Evolutionary conservation across 192 early-diverging fungal species (phyloP), one percentile per base, ranked within the genome.

Genomic region (Coemansia sp.): DNA sequence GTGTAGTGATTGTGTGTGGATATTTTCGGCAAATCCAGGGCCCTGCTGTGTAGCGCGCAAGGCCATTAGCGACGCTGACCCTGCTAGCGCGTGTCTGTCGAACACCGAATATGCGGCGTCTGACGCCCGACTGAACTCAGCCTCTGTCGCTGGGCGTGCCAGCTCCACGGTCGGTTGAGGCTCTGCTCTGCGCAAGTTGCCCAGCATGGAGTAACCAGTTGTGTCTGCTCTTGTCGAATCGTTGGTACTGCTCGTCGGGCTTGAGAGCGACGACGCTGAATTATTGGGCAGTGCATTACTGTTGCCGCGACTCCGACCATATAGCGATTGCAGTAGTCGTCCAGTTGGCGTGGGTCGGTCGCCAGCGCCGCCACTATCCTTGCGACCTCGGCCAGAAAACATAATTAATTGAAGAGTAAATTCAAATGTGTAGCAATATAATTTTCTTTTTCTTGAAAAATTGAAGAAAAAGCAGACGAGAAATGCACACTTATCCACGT

Each of bases 131-230:
- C 73, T 78, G 67, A 78, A 78, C 51, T 78, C 73, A 34, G 75
- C 77, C 46, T 83, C 77, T 34, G 77, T 77, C n/a, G 71, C 75
- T 0, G 80, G 80, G n/a, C 80, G 80, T 1, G 80, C 75, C 15
- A 82, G 68, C 59, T 77, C 80, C 34, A 78, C 81, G 5, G 73
- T 85, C 9, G 83, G 69, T 51, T 66, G 69, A 8, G 72, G 70
- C 43, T 70, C 72, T 38, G 52, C 43, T 27, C 72, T 44, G 18
- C 69, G 72, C 44, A 82, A 44, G 55, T 67, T 74, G 40, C 69
- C 72, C 43, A 76, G 51, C 75, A 74, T 72, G 40, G 75, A 42
- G 20, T 79, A 65, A 18, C 64, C 74, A 15, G 66, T 49, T 38
- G 43, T 68, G 61, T 67, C 63, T 24, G 40, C 44, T 3, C 47